Percentiles rank a stretch among this genome's conserved stretches.
phyloP scores from a whole-genome alignment of 208 protist genomes.

The Angomonas ambiguus region DNA sequence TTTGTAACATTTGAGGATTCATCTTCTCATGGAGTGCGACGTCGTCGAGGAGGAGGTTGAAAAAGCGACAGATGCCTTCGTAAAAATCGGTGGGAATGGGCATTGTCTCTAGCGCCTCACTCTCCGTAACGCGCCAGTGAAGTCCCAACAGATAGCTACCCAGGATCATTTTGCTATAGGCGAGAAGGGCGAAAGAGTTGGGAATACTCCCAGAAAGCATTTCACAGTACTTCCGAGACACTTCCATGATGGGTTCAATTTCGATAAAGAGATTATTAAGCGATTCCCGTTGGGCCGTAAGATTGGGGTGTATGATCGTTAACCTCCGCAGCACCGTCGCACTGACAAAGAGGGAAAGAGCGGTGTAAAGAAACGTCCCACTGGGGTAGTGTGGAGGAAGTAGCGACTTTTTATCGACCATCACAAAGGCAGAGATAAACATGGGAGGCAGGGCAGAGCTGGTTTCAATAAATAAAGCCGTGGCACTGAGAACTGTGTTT shows the following conservation, averaged over 20 bases:
- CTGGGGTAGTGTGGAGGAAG: slow-evolving; percentile 23
- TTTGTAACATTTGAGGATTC: not conserved
- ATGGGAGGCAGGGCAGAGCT: slow-evolving; percentile 46
- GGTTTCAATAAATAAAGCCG: slow-evolving; percentile 51
- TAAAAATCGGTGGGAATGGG: slow-evolving; percentile 15
- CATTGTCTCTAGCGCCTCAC: not conserved
- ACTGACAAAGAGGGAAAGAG: slow-evolving; percentile 46
- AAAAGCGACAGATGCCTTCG: slow-evolving; percentile 9
- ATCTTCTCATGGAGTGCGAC: not conserved
- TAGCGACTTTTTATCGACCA: slow-evolving; percentile 39
- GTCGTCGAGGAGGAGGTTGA: slow-evolving; percentile 3
- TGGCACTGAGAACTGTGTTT: slow-evolving; percentile 32
- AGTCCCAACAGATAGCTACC: slow-evolving; percentile 25
- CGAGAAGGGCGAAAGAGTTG: slow-evolving; percentile 25
- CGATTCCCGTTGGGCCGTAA: not conserved
- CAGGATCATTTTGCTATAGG: slow-evolving; percentile 38
- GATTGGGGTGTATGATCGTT: slow-evolving; percentile 16
- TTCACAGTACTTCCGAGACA: slow-evolving; percentile 29
- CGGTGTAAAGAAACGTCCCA: slow-evolving; percentile 35
- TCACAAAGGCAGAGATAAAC: slow-evolving; percentile 53
- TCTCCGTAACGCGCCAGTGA: slow-evolving; percentile 17
- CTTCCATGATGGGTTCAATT: slow-evolving; percentile 15
- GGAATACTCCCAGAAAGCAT: slow-evolving; percentile 47
- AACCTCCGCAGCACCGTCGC: slow-evolving; percentile 33
- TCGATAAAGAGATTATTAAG: not conserved